A percentile compares a stretch with the other conserved stretches of the same genome.
These are phyloP conservation scores for Scleroderma citrinum DNA, from an alignment of 768 basidiomycete species.

Conservation along the genomic window DNA sequence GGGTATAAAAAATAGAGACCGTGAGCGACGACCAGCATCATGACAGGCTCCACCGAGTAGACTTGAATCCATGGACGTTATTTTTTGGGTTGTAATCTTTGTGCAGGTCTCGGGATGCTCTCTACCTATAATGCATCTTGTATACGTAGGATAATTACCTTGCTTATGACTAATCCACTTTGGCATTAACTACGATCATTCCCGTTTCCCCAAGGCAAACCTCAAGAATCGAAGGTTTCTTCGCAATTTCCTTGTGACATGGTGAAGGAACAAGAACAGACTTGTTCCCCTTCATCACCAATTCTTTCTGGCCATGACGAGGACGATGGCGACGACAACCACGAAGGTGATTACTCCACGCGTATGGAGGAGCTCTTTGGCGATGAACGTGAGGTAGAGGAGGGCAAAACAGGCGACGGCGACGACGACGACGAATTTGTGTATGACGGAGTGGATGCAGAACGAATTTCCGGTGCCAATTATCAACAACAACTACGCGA, in stretches of 20 bases:
- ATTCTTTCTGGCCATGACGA: conserved; percentile 16
- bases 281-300: conserved; percentile 6
- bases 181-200: no score
- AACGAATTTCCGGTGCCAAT: conserved; percentile 35
- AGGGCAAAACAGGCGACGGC: conserved; percentile 28
- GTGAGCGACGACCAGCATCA: conserved; percentile 41
- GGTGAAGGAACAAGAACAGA: conserved; percentile 9
- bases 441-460: conserved; percentile 66
- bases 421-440: conserved; percentile 63
- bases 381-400: conserved; percentile 26
- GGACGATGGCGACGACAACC: conserved; percentile 33
- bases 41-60: conserved; percentile 18
- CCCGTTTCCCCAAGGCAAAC: no score
- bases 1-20: conserved; percentile 44
- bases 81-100: conserved; percentile 1
- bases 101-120: not conserved
- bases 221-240: no score
- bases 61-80: conserved; percentile 5
- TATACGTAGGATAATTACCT: conserved; percentile 4
- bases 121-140: conserved; percentile 1
- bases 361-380: conserved; percentile 65
- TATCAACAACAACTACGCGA: conserved; percentile 70
- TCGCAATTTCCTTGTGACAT: not conserved
- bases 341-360: conserved; percentile 53
- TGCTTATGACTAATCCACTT: not conserved